These are phyloP conservation scores for Zychaea mexicana DNA, from an alignment of 371 early-diverging fungal species.

Conservation along the genomic window DNA sequence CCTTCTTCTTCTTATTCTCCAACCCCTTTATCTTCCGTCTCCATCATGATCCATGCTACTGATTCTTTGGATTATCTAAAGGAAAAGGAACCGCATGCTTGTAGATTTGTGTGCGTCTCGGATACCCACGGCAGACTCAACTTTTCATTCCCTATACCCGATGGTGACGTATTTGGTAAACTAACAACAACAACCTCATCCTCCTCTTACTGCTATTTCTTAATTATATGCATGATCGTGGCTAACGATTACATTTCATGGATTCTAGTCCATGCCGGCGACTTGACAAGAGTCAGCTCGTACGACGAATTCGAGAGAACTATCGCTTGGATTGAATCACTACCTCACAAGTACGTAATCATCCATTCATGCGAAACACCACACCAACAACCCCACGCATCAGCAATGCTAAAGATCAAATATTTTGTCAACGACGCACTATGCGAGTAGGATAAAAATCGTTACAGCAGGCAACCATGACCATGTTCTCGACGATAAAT, in stretches of 20 bases:
- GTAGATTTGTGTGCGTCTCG: conserved; percentile 47
- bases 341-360: conserved; percentile 32
- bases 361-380: too few relatives aligned
- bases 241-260: background rate
- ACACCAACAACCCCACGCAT: too few relatives aligned
- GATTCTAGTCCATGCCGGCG: conserved; percentile 44
- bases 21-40: background rate
- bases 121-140: conserved; percentile 40
- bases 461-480: conserved; percentile 63
- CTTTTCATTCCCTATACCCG: conserved; percentile 37
- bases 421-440: background rate
- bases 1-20: background rate
- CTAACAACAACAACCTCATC: background rate
- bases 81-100: conserved; percentile 11
- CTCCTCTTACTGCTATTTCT: background rate
- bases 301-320: conserved; percentile 22
- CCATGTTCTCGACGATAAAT: conserved; percentile 30
- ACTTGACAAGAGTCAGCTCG: conserved; percentile 33
- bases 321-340: conserved; percentile 32
- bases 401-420: background rate
- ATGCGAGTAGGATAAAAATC: conserved; percentile 46
- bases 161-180: conserved; percentile 47
- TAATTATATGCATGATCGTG: too few relatives aligned
- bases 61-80: conserved; percentile 5
- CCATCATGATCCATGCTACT: conserved; percentile 14